These are phyloP conservation scores for Penicillium janthinellum DNA, from an alignment of 2,329 filamentous ascomycete species.

Conservation along the genomic window DNA sequence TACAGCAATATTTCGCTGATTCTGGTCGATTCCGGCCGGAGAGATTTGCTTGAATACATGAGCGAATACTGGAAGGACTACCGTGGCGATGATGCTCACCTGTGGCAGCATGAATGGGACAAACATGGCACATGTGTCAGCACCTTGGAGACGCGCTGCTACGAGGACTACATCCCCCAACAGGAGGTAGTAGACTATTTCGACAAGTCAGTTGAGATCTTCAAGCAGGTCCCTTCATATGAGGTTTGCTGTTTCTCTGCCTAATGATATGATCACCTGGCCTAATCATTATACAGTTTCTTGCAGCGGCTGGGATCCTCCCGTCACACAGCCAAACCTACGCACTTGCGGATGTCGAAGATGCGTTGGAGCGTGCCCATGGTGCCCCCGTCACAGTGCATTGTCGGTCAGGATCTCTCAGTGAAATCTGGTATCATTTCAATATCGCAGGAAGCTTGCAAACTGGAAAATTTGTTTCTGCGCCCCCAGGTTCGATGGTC, in stretches of 20 bases:
- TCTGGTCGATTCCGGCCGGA: conserved; percentile 56
- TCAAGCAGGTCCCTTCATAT: conserved; percentile 68
- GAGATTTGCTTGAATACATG: conserved; percentile 67
- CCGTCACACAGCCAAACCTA: conserved; percentile 60
- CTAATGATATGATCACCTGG: not conserved
- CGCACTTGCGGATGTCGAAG: conserved; percentile 59
- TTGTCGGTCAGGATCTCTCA: conserved; percentile 53
- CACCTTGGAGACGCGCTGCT: conserved; percentile 69
- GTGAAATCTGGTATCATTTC: conserved; percentile 66
- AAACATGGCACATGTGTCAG: conserved; percentile 77
- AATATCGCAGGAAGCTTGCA: conserved; percentile 55
- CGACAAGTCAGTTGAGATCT: conserved; percentile 64
- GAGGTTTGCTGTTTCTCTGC: conserved; percentile 40
- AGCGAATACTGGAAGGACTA: conserved; percentile 71
- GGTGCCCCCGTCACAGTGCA: conserved; percentile 61
- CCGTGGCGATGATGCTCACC: conserved; percentile 61
- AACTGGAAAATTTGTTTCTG: conserved; percentile 37
- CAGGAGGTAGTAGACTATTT: conserved; percentile 72
- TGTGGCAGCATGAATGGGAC: conserved; percentile 75
- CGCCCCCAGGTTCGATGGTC: conserved; percentile 36
- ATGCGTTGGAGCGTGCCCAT: conserved; percentile 56
- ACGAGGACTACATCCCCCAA: conserved; percentile 59
- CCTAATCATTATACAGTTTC: conserved; percentile 44
- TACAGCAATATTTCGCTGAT: conserved; percentile 69
- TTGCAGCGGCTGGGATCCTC: conserved; percentile 62